A percentile compares a stretch with the other conserved stretches of the same genome.
These are phyloP conservation scores for Neopestalotiopsis sp. DNA, from an alignment of 2,329 filamentous ascomycete species.

Conservation along the genomic window DNA sequence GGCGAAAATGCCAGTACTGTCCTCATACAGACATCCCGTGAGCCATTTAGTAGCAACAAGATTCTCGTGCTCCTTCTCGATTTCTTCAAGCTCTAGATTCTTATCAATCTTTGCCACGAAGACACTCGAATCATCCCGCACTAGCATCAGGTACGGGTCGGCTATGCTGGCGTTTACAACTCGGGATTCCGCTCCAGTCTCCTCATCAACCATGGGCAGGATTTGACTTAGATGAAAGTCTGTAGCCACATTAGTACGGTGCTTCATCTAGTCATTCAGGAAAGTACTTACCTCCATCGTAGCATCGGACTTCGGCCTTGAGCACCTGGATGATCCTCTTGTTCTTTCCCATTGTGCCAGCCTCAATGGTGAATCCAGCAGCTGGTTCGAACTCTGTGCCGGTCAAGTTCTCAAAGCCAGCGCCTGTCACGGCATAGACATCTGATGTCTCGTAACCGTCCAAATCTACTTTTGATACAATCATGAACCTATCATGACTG, in stretches of 20 bases:
- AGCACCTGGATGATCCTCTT: slow-evolving; percentile 87
- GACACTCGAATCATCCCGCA: slow-evolving; percentile 83
- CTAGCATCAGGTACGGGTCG: slow-evolving; percentile 83
- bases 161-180: slow-evolving; percentile 82
- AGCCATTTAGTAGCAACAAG: slow-evolving; percentile 73
- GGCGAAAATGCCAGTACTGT: slow-evolving; percentile 62
- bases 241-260: slow-evolving; percentile 38
- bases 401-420: slow-evolving; percentile 74
- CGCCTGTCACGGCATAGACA: slow-evolving; percentile 76
- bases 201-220: slow-evolving; percentile 89
- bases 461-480: slow-evolving; percentile 74
- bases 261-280: slow-evolving; percentile 18
- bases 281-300: slow-evolving; percentile 76
- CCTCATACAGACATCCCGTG: slow-evolving; percentile 83
- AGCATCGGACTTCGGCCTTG: slow-evolving; percentile 85
- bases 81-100: slow-evolving; percentile 83
- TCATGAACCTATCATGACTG: slow-evolving; percentile 79
- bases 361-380: slow-evolving; percentile 84
- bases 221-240: slow-evolving; percentile 91
- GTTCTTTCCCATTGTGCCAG: slow-evolving; percentile 80
- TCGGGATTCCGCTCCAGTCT: slow-evolving; percentile 79
- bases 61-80: slow-evolving; percentile 66
- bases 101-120: slow-evolving; percentile 80
- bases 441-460: slow-evolving; percentile 78
- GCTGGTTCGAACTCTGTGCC: slow-evolving; percentile 92